Percentiles rank a stretch among this genome's conserved stretches.
Evolutionary conservation across 1,284 basidiomycete genomes (phyloP).

Genomic region (Moesziomyces aphidis): DNA sequence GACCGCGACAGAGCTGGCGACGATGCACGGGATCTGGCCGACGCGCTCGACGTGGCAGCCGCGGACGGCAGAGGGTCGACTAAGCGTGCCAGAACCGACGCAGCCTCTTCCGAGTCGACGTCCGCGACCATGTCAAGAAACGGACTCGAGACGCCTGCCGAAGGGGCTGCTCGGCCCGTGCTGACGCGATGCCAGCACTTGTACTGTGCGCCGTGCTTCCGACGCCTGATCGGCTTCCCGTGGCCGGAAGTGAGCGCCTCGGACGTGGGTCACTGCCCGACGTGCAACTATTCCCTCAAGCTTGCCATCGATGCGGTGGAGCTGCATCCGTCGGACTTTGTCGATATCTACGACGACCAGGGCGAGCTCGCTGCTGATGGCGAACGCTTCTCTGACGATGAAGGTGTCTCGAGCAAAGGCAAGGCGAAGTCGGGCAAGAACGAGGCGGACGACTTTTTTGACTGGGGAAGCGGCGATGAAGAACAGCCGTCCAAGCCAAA

Average conservation of each 20-base stretch:
- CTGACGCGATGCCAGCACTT: conserved; percentile 94
- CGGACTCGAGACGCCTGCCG: conserved; percentile 40
- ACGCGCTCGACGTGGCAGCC: conserved; percentile 72
- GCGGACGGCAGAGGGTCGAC: conserved; percentile 9
- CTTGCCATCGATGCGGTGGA: conserved; percentile 54
- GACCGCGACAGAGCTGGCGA: conserved; percentile 33
- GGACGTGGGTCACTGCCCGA: conserved; percentile 73
- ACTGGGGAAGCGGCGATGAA: conserved; percentile 41
- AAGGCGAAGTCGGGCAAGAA: conserved; percentile 14
- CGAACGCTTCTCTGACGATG: conserved; percentile 23
- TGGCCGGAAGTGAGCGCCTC: conserved; percentile 36
- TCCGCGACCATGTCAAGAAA: conserved; percentile 14
- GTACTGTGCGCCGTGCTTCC: conserved; percentile 72
- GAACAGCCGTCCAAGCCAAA: conserved; percentile 4
- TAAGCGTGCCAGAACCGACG: conserved; percentile 24
- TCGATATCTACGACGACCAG: conserved; percentile 40
- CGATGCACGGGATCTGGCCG: conserved; percentile 70
- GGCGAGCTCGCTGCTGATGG: conserved; percentile 27
- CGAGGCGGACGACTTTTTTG: conserved; percentile 30
- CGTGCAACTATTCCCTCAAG: conserved; percentile 72
- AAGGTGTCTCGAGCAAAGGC: conserved; percentile 2
- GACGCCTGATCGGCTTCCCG: conserved; percentile 50
- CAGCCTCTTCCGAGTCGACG: conserved; percentile 1
- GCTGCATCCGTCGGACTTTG: conserved; percentile 48
- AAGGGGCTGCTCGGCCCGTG: conserved; percentile 40